A percentile compares a stretch with the other conserved stretches of the same genome.
Evolutionary conservation across 2,329 filamentous ascomycete genomes (phyloP).

Genomic region (Scedosporium apiospermum): DNA sequence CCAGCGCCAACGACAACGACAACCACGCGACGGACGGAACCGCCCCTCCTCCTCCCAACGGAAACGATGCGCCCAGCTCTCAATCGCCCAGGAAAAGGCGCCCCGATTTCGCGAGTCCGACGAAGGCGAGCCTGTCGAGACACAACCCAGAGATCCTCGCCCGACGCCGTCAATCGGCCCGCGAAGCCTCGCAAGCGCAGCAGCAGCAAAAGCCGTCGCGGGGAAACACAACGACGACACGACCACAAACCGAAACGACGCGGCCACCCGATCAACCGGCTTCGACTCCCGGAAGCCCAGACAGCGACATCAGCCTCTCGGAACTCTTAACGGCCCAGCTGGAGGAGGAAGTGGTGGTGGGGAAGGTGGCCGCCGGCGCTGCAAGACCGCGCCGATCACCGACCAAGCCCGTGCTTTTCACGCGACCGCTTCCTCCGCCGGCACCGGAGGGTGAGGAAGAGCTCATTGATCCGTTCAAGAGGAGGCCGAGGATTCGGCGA

Average conservation of each 20-base stretch:
- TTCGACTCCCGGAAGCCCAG: constrained; percentile 11
- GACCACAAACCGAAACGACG: not conserved
- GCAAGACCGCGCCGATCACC: constrained; percentile 24
- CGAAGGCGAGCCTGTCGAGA: constrained; percentile 52
- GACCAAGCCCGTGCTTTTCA: constrained; percentile 25
- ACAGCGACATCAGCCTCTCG: constrained; percentile 15
- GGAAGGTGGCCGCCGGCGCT: constrained; percentile 28
- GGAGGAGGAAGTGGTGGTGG: constrained; percentile 22
- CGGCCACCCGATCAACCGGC: not conserved
- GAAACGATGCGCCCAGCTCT: constrained; percentile 9
- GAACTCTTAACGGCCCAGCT: constrained; percentile 22
- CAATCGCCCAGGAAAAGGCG: constrained; percentile 19
- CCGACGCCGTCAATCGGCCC: constrained; percentile 20
- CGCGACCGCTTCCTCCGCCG: constrained; percentile 37
- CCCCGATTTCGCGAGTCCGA: constrained; percentile 58
- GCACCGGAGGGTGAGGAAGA: constrained; percentile 31
- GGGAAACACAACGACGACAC: constrained; percentile 7
- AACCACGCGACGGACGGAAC: constrained; percentile 1
- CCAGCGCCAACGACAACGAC: constrained; percentile 9
- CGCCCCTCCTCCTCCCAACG: constrained; percentile 8
- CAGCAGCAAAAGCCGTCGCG: not conserved
- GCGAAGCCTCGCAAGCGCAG: not conserved
- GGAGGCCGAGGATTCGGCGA: constrained; percentile 6
- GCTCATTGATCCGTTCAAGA: constrained; percentile 21
- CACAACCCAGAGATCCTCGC: constrained; percentile 50